Base-by-base conservation (phyloP, 345 rosid species). In the Gossypium thurberi region DNA sequence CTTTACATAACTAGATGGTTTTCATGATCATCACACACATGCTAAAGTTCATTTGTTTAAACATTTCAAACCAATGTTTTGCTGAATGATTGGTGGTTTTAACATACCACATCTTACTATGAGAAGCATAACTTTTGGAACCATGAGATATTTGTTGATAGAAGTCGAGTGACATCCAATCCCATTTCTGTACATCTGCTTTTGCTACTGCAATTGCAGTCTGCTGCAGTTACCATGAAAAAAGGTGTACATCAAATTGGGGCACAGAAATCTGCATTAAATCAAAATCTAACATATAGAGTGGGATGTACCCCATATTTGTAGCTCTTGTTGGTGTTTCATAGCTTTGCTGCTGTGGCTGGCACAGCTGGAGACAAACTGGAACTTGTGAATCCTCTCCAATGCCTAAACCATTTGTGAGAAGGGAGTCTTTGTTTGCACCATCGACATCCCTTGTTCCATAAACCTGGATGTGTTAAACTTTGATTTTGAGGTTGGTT, bases 321-420 rank as follows among this genome's bases (percentile, higher is more conserved):
- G 85, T 84, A 58, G 88, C 81, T 70, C 80, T 84, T 10, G 82
- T 23, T 37, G 84, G 85, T 51, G 83, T 76, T 69, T 86, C 81
- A 10, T 78, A 74, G 73, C 74, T 84, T 74, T 81, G 77, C 71
- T 85, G 87, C 64, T 76, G 83, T 66, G 92, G 89, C 82, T 83
- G 87, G 80, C 89, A 83, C 72, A 87, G 87, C 76, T 84, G 96
- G 82, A 91, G 94, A 72, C 73, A 77, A 58, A 78, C 87, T 73
- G 90, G 91, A 63, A 73, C 79, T 69, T 78, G 79, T 7, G 85
- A 82, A 74, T 89, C 94, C 63, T 87, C 94, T 64, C 57, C 85
- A 64, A 69, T 76, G 71, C 74, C 78, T 70, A 76, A 82, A 78
- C 86, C 82, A 82, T 84, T 83, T 74, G 73, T 79, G 68, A 76